Conservation (phyloP, 176 grass and related monocot species). For the Cymbopogon citratus region DNA sequence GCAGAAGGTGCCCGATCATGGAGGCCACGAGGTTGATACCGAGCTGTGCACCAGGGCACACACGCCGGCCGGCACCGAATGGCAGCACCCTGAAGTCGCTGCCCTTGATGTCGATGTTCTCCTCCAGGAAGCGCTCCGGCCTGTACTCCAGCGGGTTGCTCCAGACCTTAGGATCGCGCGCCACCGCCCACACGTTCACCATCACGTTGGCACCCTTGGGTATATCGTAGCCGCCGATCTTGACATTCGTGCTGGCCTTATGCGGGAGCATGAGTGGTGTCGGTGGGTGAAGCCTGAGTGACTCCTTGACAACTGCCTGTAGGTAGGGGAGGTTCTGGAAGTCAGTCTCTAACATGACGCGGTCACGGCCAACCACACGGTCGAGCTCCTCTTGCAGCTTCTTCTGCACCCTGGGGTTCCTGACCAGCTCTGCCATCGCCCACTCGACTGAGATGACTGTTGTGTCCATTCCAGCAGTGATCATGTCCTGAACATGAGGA, state of each 20-base stretch:
- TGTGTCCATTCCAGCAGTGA: conserved; percentile 74
- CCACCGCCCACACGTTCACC: conserved; percentile 72
- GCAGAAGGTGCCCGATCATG: conserved; percentile 63
- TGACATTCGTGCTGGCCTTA: conserved; percentile 52
- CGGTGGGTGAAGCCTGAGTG: conserved; percentile 55
- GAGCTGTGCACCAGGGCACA: conserved; percentile 69
- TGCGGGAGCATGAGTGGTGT: conserved; percentile 73
- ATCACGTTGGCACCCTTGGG: conserved; percentile 61
- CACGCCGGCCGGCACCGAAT: conserved; percentile 51
- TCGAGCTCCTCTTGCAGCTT: conserved; percentile 65
- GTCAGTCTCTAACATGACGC: conserved; percentile 51
- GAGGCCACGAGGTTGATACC: conserved; percentile 58
- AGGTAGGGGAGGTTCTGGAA: conserved; percentile 59
- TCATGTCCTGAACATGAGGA: conserved; percentile 47
- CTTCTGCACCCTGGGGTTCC: conserved; percentile 58
- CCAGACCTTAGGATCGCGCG: conserved; percentile 56
- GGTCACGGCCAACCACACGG: conserved; percentile 35
- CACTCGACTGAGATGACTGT: conserved; percentile 66
- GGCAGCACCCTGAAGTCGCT: conserved; percentile 57
- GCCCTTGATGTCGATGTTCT: conserved; percentile 68
- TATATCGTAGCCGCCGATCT: conserved; percentile 52
- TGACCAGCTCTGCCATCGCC: conserved; percentile 60
- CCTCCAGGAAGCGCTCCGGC: conserved; percentile 57
- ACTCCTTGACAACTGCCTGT: conserved; percentile 59
- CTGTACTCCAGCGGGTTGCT: conserved; percentile 54